Evolutionary conservation across 2,329 filamentous ascomycete species (phyloP).

Genomic region (Fusarium poae): DNA sequence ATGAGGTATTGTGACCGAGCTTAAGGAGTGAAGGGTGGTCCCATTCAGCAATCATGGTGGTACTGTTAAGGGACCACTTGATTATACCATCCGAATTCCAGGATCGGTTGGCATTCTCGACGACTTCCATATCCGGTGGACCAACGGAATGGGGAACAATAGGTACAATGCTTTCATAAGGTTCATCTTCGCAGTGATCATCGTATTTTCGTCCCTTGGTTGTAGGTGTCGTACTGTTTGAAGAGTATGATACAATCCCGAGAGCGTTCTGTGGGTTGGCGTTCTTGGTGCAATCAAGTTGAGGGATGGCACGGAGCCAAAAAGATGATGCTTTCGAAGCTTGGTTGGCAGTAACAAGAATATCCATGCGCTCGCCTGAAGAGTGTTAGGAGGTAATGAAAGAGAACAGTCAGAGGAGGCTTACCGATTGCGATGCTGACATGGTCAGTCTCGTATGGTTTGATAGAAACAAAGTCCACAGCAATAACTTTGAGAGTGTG

Average conservation of each 20-base stretch:
- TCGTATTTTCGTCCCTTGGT: constrained; percentile 24
- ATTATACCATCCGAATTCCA: constrained; percentile 54
- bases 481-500: constrained; percentile 70
- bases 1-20: constrained; percentile 41
- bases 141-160: constrained; percentile 53
- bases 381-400: constrained; percentile 3
- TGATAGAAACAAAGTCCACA: constrained; percentile 68
- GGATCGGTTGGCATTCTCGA: constrained; percentile 49
- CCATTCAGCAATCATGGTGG: constrained; percentile 52
- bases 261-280: constrained; percentile 58
- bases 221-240: constrained; percentile 34
- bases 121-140: constrained; percentile 45
- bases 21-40: constrained; percentile 48
- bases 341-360: constrained; percentile 60
- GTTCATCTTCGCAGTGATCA: constrained; percentile 54
- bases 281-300: constrained; percentile 58
- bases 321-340: constrained; percentile 55
- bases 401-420: constrained; percentile 8
- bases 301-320: constrained; percentile 64
- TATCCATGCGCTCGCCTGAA: constrained; percentile 62
- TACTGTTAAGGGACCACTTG: constrained; percentile 61
- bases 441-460: constrained; percentile 65
- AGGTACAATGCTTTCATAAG: constrained; percentile 53
- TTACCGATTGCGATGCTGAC: constrained; percentile 63
- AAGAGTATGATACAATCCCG: constrained; percentile 62